Evolutionary conservation across 495 filamentous ascomycete species (phyloP), one percentile per base, ranked within the genome.

Genomic region (Physcia stellaris): DNA sequence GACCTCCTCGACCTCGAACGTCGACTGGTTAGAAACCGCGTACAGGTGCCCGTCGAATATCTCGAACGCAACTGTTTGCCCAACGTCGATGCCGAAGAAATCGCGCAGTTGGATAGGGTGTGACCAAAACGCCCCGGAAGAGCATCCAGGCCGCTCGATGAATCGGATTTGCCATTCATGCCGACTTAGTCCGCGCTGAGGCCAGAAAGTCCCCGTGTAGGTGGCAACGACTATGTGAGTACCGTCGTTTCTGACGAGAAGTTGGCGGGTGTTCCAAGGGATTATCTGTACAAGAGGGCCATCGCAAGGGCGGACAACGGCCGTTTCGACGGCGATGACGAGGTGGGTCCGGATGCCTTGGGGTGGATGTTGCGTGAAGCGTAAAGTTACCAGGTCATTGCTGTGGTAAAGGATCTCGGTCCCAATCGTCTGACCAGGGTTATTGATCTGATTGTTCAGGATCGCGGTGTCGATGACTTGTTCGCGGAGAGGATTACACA

Each of bases 21-120:
- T 62, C 6, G 68, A 67, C 44, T 75, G 66, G 35, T 78, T 86
- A 2, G 81, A 83, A 4, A 87, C 60, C 0, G 67, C 76, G 47
- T 87, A 86, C 21, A 90, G 75, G 48, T 73, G 64, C n/a, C 64
- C 70, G 19, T 75, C 60, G 44, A 77, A 61, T 26, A 86, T 73
- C 42, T 81, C 75, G 51, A 90, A 90, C 45, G 75, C 80, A 17
- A 83, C 59, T 1, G 71, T 79, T 30, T 70, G 70, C 6, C 75
- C 75, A 27, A 86, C 65, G 35, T 86, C 81, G 20, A 59, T 62
- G 1, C 77, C 77, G 9, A 71, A 67, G 42, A 79, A 59, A 5
- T 68, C 60, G 3, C 61, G 49, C 3, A 80, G 53, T 31, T 69
- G 56, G 18, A 77, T 27, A n/a, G n/a, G n/a, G n/a, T n/a, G n/a